phyloP scores from a whole-genome alignment of 805 yeast species.

The Candida awuae region DNA sequence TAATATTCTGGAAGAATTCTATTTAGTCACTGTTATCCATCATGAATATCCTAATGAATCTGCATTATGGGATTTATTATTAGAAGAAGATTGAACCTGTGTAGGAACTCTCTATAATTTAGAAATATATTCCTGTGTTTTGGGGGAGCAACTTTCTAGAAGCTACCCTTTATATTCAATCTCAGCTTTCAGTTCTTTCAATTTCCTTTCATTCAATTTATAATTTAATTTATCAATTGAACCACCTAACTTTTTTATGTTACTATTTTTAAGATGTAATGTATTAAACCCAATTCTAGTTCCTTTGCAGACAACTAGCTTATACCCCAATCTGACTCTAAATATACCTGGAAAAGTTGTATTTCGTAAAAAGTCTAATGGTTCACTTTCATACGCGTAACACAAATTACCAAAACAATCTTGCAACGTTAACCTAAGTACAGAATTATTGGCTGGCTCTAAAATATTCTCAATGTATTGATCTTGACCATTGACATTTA shows the following conservation, averaged over 20 bases:
- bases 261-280: constrained; percentile 25
- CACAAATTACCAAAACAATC: constrained; percentile 43
- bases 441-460: constrained; percentile 8
- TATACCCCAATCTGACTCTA: constrained; percentile 49
- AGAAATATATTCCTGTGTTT: too few species aligned
- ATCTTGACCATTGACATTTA: constrained; percentile 42
- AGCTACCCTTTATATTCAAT: constrained; percentile 16
- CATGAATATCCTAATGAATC: constrained; percentile 71
- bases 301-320: constrained; percentile 42
- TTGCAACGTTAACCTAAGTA: constrained; percentile 50
- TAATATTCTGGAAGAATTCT: constrained; percentile 52
- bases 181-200: constrained; percentile 31
- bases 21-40: constrained; percentile 77
- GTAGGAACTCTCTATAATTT: too few species aligned
- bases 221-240: constrained; percentile 22
- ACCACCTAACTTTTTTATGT: constrained; percentile 25
- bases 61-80: constrained; percentile 67
- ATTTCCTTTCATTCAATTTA: constrained; percentile 27
- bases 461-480: constrained; percentile 5
- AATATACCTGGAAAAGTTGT: constrained; percentile 14
- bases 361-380: constrained; percentile 38
- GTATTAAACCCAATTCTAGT: constrained; percentile 42
- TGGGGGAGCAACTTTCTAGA: background rate
- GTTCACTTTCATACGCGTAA: constrained; percentile 52
- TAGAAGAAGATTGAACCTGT: too few species aligned